Evolutionary conservation across 2,329 filamentous ascomycete genomes (phyloP).

Genomic region (Cyanodermella asteris): DNA sequence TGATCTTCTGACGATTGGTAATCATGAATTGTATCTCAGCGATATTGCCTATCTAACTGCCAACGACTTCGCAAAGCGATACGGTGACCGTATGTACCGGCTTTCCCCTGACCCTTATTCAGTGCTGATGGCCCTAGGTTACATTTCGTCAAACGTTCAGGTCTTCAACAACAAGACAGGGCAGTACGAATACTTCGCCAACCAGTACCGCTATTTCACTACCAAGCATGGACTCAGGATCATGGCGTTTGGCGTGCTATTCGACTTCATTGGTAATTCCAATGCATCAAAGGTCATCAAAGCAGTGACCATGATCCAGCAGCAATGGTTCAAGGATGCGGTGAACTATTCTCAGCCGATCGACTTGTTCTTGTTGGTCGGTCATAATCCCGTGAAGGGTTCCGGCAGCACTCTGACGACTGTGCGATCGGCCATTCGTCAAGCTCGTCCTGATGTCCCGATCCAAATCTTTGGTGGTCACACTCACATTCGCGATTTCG

Average conservation of each 20-base stretch:
- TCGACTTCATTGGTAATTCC: slow-evolving; percentile 32
- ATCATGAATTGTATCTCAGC: slow-evolving; percentile 44
- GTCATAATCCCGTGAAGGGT: slow-evolving; percentile 37
- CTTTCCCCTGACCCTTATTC: slow-evolving; percentile 63
- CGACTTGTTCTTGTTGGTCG: slow-evolving; percentile 41
- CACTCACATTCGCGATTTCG: slow-evolving; percentile 42
- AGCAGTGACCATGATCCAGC: slow-evolving; percentile 27
- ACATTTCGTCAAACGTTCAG: slow-evolving; percentile 32
- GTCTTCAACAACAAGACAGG: slow-evolving; percentile 22
- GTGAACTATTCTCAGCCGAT: slow-evolving; percentile 32
- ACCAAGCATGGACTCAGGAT: slow-evolving; percentile 26
- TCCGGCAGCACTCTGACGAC: slow-evolving; percentile 22
- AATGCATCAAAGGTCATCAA: slow-evolving; percentile 39
- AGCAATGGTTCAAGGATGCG: slow-evolving; percentile 38
- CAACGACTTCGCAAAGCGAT: slow-evolving; percentile 34
- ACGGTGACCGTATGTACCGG: slow-evolving; percentile 27
- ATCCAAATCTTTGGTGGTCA: slow-evolving; percentile 46
- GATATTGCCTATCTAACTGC: slow-evolving; percentile 41
- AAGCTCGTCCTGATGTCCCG: slow-evolving; percentile 31
- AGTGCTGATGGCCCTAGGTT: slow-evolving; percentile 50
- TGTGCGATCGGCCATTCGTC: slow-evolving; percentile 37
- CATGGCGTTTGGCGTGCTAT: slow-evolving; percentile 30
- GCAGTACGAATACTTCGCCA: slow-evolving; percentile 23
- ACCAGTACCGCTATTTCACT: slow-evolving; percentile 27
- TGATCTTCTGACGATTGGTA: slow-evolving; percentile 31